Percentiles rank a stretch among this genome's conserved stretches.
These are phyloP conservation scores for Globisporangium orthogonon DNA, from an alignment of 352 stramenopile genomes.

Conservation along the genomic window DNA sequence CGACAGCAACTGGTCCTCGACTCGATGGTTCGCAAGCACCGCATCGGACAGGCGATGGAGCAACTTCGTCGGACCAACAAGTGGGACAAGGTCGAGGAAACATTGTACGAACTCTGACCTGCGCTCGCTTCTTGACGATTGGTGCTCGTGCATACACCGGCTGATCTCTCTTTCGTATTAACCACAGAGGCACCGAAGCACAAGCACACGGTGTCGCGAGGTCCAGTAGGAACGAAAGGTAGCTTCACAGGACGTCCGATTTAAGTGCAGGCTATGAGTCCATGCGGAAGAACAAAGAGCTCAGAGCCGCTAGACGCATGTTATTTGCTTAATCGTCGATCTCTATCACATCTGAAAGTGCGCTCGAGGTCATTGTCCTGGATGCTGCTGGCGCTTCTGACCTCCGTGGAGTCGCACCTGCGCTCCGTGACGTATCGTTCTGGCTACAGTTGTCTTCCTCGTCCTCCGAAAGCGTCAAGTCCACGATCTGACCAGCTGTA, in stretches of 20 bases:
- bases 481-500: slow-evolving; percentile 10
- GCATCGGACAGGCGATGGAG: slow-evolving; percentile 58
- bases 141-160: neutral
- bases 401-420: too few relatives aligned
- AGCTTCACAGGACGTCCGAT: neutral
- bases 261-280: neutral
- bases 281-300: neutral
- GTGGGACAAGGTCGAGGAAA: slow-evolving; percentile 78
- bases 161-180: slow-evolving; percentile 5
- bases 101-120: slow-evolving; percentile 47
- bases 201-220: slow-evolving; percentile 7
- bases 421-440: neutral
- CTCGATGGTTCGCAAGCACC: slow-evolving; percentile 59
- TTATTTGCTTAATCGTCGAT: slow-evolving; percentile 1
- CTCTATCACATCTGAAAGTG: slow-evolving; percentile 6
- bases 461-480: slow-evolving; percentile 28
- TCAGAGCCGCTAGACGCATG: too few relatives aligned
- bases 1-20: slow-evolving; percentile 61
- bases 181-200: slow-evolving; percentile 11
- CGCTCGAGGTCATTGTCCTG: too few relatives aligned
- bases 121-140: neutral
- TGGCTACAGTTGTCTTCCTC: slow-evolving; percentile 1
- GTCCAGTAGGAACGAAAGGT: too few relatives aligned
- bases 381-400: too few relatives aligned
- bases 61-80: slow-evolving; percentile 56